Evolutionary conservation across 1,284 basidiomycete species (phyloP).

Genomic region (Sanguinoderma infundibulare): DNA sequence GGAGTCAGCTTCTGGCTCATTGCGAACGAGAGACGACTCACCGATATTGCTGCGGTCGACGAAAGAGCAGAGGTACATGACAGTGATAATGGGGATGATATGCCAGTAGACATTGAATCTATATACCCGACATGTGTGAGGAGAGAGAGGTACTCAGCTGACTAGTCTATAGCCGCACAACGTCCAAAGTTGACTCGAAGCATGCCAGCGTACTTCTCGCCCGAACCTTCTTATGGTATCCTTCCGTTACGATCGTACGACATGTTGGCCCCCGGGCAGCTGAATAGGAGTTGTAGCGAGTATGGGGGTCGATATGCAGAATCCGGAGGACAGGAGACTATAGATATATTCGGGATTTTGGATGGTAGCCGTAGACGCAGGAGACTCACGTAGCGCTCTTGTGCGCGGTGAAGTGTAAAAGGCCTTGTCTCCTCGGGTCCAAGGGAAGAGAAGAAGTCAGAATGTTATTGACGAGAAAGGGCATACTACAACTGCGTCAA

Average conservation of each 20-base stretch:
- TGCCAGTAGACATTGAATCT: constrained; percentile 30
- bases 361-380: too few species aligned
- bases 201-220: background rate
- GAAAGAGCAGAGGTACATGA: constrained; percentile 42
- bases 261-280: too few species aligned
- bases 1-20: background rate
- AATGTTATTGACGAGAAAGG: too few species aligned
- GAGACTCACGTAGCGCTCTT: too few species aligned
- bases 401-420: too few species aligned
- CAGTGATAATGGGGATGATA: constrained; percentile 42
- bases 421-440: too few species aligned
- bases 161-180: background rate
- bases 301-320: too few species aligned
- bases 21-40: constrained; percentile 12
- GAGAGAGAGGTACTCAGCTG: background rate
- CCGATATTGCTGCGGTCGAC: constrained; percentile 38
- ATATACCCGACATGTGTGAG: background rate
- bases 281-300: too few species aligned
- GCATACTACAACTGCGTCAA: too few species aligned
- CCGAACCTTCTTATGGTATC: background rate
- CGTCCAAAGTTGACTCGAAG: background rate
- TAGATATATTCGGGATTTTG: too few species aligned
- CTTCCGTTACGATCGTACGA: background rate
- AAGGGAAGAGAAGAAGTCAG: too few species aligned
- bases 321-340: too few species aligned